phyloP scores from a whole-genome alignment of 2,329 filamentous ascomycete species.

The Aureobasidium sp. region DNA sequence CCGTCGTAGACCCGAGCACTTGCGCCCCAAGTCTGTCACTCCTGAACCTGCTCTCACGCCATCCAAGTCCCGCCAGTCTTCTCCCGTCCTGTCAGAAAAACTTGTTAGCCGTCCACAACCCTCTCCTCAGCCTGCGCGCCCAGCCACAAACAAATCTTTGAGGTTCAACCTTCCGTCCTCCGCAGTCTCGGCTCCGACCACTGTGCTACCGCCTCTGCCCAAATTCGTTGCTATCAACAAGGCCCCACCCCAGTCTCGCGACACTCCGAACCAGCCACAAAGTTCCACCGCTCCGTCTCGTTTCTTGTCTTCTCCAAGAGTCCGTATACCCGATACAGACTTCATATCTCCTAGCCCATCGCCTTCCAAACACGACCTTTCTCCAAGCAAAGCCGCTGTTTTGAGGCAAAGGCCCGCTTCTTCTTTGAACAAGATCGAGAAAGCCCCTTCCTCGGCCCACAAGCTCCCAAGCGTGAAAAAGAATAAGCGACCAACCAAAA shows the following conservation, averaged over 20 bases:
- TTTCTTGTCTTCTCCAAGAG: neutral
- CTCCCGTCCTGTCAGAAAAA: neutral
- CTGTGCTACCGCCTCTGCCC: neutral
- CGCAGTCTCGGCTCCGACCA: neutral
- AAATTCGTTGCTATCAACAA: neutral
- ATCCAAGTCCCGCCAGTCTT: neutral
- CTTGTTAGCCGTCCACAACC: neutral
- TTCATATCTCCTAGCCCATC: neutral
- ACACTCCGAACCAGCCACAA: neutral
- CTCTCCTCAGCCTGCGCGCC: neutral
- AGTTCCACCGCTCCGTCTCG: neutral
- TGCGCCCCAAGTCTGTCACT: neutral
- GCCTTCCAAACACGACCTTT: neutral
- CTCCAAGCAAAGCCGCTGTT: neutral
- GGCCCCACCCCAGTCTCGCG: neutral
- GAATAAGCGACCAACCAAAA: neutral
- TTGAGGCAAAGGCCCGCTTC: slow-evolving; percentile 1
- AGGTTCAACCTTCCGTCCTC: neutral
- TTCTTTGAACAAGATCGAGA: neutral
- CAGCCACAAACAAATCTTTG: neutral
- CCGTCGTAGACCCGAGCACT: slow-evolving; percentile 4
- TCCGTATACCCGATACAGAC: neutral
- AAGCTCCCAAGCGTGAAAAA: neutral
- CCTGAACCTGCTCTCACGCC: slow-evolving; percentile 15
- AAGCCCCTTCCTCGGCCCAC: neutral